phyloP scores from a whole-genome alignment of 768 basidiomycete genomes.

The Lanmaoa pseudosensibilis region DNA sequence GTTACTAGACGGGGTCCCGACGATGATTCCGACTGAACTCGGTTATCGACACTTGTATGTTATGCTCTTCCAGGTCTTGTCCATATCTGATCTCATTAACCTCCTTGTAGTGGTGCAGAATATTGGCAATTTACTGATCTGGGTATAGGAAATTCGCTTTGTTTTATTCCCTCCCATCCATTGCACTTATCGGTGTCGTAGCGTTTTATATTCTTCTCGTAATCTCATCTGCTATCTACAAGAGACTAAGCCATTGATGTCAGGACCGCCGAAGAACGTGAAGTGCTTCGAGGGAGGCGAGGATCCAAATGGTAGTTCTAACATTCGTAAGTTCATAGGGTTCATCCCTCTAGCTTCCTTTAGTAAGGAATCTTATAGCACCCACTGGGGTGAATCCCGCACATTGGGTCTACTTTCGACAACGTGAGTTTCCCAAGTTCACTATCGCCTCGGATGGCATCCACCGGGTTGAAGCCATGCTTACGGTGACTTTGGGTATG shows the following conservation, averaged over 20 bases:
- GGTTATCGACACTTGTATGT: conserved; percentile 50
- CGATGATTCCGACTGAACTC: conserved; percentile 43
- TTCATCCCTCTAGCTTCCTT: neutral
- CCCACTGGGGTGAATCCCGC: conserved; percentile 48
- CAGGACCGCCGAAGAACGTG: conserved; percentile 36
- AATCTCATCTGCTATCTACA: neutral
- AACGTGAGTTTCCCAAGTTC: conserved; percentile 34
- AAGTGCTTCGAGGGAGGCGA: conserved; percentile 45
- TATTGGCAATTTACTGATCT: conserved; percentile 53
- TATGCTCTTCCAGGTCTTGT: neutral
- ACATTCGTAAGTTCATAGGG: conserved; percentile 38
- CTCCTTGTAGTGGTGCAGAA: conserved; percentile 32
- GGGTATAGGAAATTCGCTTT: conserved; percentile 21
- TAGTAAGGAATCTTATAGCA: conserved; percentile 32
- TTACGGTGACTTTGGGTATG: conserved; percentile 6
- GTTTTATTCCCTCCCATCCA: neutral
- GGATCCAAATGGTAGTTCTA: conserved; percentile 48
- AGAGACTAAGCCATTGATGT: neutral
- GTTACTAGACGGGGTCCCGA: conserved; percentile 53
- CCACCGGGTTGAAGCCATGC: neutral
- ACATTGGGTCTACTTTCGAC: conserved; percentile 48
- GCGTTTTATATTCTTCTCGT: neutral
- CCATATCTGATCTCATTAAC: conserved; percentile 14
- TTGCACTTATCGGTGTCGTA: too few relatives aligned
- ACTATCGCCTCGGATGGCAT: neutral